Base-by-base conservation (phyloP, 331 rosid species). In the Rhamnella rubrinervis region DNA sequence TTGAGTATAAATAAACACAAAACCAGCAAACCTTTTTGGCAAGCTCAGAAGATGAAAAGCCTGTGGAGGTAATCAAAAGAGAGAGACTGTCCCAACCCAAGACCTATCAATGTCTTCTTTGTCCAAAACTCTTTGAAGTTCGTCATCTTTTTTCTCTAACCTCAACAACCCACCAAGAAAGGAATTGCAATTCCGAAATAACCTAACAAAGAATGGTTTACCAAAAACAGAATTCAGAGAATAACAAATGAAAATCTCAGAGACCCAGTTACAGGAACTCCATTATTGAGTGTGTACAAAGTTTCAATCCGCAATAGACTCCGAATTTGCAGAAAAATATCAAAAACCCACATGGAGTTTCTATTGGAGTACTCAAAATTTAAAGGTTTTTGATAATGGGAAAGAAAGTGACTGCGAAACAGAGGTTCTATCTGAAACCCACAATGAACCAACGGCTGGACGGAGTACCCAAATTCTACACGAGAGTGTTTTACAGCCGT, bases 61-160 rank as follows among this genome's bases (percentile, higher is more conserved):
- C 96, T 0, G 96, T 89, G 63, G 95, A 85, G 74, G 97, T 92
- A 75, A 89, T 82, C 76, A 92, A 78, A 67, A 92, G 88, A 6
- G 92, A 91, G 47, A 91, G 85, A 35, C 71, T 88, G 95, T 63
- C 97, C 97, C 86, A 91, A 75, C 41, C 84, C 92, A 56, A 91
- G 86, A 44, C 97, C 97, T 23, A 77, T 61, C 71, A 87, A 52
- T 8, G 90, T 84, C 21, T 88, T 84, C 80, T 78, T 77, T 67
- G 77, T 82, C 81, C 85, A 86, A 55, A 91, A 63, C 59, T 79
- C 61, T 9, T 69, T 69, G 0, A 69, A 81, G 26, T 2, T 53
- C 50, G 28, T 14, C 91, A 83, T 91, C 7, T 59, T 80, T 53
- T 19, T 50, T 23, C 21, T 13, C 49, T 55, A 25, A 15, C 18